Conservation (phyloP, 306 rosid species). For the Styphnolobium japonicum region DNA sequence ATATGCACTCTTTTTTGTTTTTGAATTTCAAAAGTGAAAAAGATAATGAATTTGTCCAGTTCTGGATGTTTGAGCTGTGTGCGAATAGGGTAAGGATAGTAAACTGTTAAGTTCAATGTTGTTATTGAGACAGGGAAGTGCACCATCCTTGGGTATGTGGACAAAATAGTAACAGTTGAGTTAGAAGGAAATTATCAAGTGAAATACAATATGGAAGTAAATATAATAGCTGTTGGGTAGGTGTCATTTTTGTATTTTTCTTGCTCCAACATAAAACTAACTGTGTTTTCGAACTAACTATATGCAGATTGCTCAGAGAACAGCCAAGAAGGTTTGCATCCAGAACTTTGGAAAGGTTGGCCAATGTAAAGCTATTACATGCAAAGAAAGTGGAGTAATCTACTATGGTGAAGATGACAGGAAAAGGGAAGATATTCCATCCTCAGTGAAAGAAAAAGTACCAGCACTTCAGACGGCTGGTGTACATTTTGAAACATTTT, state of each 20-base stretch:
- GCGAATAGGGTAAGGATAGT: background rate
- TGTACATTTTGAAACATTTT: slow-evolving; percentile 66
- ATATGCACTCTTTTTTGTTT: background rate
- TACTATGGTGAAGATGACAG: slow-evolving; percentile 56
- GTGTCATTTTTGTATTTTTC: background rate
- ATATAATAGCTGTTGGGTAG: background rate
- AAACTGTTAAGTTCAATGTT: background rate
- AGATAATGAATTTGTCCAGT: background rate
- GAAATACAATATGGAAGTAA: background rate
- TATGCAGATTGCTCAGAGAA: slow-evolving; percentile 68
- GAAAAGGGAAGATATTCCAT: slow-evolving; percentile 45
- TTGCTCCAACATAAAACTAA: slow-evolving; percentile 5
- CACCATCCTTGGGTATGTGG: background rate
- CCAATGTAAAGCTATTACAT: slow-evolving; percentile 59
- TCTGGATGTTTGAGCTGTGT: background rate
- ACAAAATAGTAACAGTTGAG: background rate
- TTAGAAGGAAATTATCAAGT: background rate
- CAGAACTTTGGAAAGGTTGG: slow-evolving; percentile 68
- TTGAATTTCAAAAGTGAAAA: background rate
- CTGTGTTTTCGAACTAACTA: background rate
- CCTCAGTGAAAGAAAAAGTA: slow-evolving; percentile 51
- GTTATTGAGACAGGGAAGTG: background rate
- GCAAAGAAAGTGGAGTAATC: slow-evolving; percentile 75
- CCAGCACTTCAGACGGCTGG: slow-evolving; percentile 85
- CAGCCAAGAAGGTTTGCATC: slow-evolving; percentile 71